These are phyloP conservation scores for Penicillium atrosanguineum DNA, from an alignment of 495 filamentous ascomycete genomes.

Conservation along the genomic window DNA sequence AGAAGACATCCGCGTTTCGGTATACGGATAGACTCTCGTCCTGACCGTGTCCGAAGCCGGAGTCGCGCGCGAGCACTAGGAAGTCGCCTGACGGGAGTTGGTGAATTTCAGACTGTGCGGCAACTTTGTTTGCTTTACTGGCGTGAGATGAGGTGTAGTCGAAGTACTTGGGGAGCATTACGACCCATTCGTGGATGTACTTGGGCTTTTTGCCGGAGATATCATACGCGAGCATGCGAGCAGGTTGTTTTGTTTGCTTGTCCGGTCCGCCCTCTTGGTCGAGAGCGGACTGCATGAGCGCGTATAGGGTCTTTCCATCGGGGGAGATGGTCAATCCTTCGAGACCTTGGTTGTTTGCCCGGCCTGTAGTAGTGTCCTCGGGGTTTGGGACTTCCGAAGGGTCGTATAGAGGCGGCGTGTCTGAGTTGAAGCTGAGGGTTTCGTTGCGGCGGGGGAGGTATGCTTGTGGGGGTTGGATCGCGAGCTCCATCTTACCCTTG, in stretches of 20 bases:
- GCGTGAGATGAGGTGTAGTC: slow-evolving; percentile 37
- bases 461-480: slow-evolving; percentile 66
- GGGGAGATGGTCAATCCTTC: slow-evolving; percentile 66
- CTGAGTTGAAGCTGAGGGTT: slow-evolving; percentile 54
- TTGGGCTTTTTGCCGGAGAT: slow-evolving; percentile 36
- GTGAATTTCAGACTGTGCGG: slow-evolving; percentile 72
- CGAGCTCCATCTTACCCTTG: slow-evolving; percentile 58
- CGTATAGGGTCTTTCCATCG: slow-evolving; percentile 64
- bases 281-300: slow-evolving; percentile 65
- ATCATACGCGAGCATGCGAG: slow-evolving; percentile 64
- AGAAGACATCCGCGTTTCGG: slow-evolving; percentile 73
- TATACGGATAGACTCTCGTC: slow-evolving; percentile 55
- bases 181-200: slow-evolving; percentile 65
- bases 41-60: slow-evolving; percentile 57
- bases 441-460: slow-evolving; percentile 66
- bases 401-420: slow-evolving; percentile 63
- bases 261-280: slow-evolving; percentile 63
- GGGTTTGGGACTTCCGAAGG: slow-evolving; percentile 41
- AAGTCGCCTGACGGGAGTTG: slow-evolving; percentile 60
- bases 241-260: slow-evolving; percentile 52
- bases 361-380: slow-evolving; percentile 58
- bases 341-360: slow-evolving; percentile 76
- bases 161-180: slow-evolving; percentile 60
- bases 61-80: slow-evolving; percentile 71
- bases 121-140: slow-evolving; percentile 42